Conservation (phyloP, 352 stramenopile species). For the Globisporangium heterothallicum region DNA sequence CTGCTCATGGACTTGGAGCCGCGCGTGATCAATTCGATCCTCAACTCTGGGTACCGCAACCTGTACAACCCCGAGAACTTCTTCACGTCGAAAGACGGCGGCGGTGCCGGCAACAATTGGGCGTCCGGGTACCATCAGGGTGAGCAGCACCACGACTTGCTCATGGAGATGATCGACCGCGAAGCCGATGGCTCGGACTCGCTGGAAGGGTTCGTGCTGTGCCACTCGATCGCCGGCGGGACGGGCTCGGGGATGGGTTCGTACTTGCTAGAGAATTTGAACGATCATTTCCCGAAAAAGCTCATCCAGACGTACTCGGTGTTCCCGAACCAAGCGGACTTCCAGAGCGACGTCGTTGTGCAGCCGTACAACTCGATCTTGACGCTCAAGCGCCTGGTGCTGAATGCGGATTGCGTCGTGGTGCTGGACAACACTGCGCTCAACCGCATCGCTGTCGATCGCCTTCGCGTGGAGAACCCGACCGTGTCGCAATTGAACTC, state of each 20-base stretch:
- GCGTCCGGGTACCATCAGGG: constrained; percentile 89
- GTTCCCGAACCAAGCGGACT: constrained; percentile 95
- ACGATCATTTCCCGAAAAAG: constrained; percentile 99
- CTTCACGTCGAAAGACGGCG: constrained; percentile 91
- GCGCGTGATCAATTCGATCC: constrained; percentile 91
- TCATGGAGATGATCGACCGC: constrained; percentile 99
- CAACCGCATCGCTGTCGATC: constrained; percentile 95
- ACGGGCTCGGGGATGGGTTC: constrained; percentile 99
- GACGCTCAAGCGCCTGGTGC: constrained; percentile 96
- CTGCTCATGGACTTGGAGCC: constrained; percentile 98
- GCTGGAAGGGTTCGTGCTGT: constrained; percentile 97
- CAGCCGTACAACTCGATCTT: constrained; percentile 99
- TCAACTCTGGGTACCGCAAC: constrained; percentile 89
- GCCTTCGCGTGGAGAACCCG: constrained; percentile 94
- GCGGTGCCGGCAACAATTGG: constrained; percentile 93
- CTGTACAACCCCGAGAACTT: constrained; percentile 99
- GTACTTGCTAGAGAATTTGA: constrained; percentile 98
- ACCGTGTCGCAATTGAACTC: constrained; percentile 97
- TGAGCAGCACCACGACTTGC: constrained; percentile 93
- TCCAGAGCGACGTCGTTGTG: constrained; percentile 96
- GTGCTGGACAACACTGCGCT: constrained; percentile 99
- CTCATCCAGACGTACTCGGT: constrained; percentile 99
- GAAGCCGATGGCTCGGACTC: constrained; percentile 94
- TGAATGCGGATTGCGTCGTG: constrained; percentile 98
- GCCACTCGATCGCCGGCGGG: constrained; percentile 98